These are phyloP conservation scores for Cydonia oblonga DNA, from an alignment of 331 rosid species.

Conservation along the genomic window DNA sequence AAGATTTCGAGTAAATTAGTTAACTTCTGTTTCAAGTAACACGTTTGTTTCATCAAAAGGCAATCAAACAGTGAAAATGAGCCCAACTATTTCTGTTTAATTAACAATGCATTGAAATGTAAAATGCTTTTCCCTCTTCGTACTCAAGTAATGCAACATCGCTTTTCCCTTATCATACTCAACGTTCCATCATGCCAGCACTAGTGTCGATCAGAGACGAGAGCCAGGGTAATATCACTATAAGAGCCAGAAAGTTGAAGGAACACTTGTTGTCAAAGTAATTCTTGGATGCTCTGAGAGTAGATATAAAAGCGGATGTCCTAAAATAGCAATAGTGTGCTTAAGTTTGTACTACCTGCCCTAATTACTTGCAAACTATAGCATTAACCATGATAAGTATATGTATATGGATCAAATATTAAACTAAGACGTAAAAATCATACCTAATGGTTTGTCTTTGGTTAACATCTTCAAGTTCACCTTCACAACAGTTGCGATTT, in stretches of 20 bases:
- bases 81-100: not conserved
- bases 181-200: no score
- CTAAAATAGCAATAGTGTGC: not conserved
- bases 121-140: no score
- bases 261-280: no score
- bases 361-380: not conserved
- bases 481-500: slow-evolving; percentile 68
- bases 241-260: no score
- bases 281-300: not conserved
- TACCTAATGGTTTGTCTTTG: slow-evolving; percentile 49
- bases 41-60: not conserved
- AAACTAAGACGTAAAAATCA: not conserved
- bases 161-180: no score
- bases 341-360: no score
- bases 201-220: no score
- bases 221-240: no score
- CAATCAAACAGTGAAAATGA: not conserved
- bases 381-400: not conserved
- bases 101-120: no score
- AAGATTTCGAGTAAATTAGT: slow-evolving; percentile 1
- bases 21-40: slow-evolving; percentile 1
- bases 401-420: not conserved
- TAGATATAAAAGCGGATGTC: not conserved
- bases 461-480: slow-evolving; percentile 52
- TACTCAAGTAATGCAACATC: no score